Evolutionary conservation across 78 protist species (phyloP).

Genomic region (Planoprotostelium fungivorum): DNA sequence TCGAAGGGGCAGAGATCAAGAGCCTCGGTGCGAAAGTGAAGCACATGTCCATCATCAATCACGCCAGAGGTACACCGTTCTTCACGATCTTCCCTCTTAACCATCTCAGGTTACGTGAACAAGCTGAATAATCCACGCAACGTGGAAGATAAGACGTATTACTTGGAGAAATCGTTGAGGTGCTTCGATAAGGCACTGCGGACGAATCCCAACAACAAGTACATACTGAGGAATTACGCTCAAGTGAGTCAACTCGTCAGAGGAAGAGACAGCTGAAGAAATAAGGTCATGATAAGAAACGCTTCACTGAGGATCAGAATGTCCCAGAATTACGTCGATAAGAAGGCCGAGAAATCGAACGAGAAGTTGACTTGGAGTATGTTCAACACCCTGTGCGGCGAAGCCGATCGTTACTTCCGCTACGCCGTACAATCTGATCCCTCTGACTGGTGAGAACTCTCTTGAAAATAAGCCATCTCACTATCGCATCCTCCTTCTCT

Average conservation of each 20-base stretch:
- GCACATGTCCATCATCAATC: not conserved
- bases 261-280: not conserved
- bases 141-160: not conserved
- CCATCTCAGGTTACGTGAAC: not conserved
- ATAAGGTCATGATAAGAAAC: not conserved
- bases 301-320: not conserved
- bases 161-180: not conserved
- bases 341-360: not conserved
- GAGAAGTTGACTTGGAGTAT: not conserved
- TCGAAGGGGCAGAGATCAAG: not conserved
- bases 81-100: no score
- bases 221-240: not conserved
- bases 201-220: not conserved
- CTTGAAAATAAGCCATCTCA: not conserved
- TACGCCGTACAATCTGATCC: not conserved
- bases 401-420: not conserved
- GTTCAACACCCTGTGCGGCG: not conserved
- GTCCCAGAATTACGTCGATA: not conserved
- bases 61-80: not conserved
- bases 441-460: not conserved
- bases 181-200: not conserved
- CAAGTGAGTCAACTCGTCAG: not conserved
- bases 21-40: not conserved
- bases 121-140: not conserved
- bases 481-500: not conserved